A percentile compares a stretch with the other conserved stretches of the same genome.
These are phyloP conservation scores for Rhinocladiella similis DNA, from an alignment of 2,329 filamentous ascomycete genomes.

Conservation along the genomic window DNA sequence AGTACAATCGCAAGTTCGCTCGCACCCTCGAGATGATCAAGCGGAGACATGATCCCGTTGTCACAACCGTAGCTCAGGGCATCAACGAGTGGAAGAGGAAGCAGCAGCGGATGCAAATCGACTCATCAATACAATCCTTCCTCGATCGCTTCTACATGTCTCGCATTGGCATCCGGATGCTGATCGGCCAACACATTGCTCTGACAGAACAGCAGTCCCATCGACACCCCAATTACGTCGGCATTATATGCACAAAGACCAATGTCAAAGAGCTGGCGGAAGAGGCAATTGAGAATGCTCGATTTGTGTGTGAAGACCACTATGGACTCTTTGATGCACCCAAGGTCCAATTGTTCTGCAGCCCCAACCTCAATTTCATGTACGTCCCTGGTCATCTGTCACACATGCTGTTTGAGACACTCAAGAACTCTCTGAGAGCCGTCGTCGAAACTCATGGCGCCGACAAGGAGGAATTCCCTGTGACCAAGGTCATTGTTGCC, in stretches of 20 bases:
- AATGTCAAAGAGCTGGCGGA: conserved; percentile 93
- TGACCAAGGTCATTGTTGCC: conserved; percentile 96
- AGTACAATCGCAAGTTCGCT: conserved; percentile 91
- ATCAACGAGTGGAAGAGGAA: conserved; percentile 98
- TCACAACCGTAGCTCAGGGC: conserved; percentile 96
- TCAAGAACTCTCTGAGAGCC: conserved; percentile 96
- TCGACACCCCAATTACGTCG: conserved; percentile 89
- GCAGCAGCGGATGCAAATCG: conserved; percentile 95
- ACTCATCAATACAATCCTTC: conserved; percentile 91
- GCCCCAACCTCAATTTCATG: conserved; percentile 95
- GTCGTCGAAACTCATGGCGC: conserved; percentile 94
- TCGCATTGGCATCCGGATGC: conserved; percentile 97
- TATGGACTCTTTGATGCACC: conserved; percentile 97
- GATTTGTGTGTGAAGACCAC: conserved; percentile 99
- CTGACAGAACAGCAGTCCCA: conserved; percentile 90
- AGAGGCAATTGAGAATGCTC: conserved; percentile 96
- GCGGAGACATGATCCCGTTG: conserved; percentile 90
- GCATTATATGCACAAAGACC: conserved; percentile 98
- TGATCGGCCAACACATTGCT: conserved; percentile 97
- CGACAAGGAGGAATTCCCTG: conserved; percentile 92
- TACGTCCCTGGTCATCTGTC: conserved; percentile 98
- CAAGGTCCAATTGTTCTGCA: conserved; percentile 94
- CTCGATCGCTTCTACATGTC: conserved; percentile 99
- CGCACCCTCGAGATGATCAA: conserved; percentile 92
- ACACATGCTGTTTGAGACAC: conserved; percentile 98